Conservation (phyloP, 2,329 filamentous ascomycete genomes). For the Diaporthe aspalathi region DNA sequence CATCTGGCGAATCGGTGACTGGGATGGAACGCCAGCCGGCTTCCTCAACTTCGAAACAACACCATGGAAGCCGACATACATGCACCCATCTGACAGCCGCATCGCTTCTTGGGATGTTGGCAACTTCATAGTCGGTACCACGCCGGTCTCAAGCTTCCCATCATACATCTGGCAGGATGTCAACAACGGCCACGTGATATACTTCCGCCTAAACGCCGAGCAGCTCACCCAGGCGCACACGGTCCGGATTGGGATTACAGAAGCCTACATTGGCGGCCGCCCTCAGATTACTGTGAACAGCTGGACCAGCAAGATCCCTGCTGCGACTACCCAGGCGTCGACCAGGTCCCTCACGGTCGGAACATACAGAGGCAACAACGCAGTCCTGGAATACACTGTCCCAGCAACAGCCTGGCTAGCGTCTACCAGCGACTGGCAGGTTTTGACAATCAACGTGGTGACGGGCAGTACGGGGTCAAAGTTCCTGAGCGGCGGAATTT, state of each 20-base stretch:
- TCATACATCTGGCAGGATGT: slow-evolving; percentile 56
- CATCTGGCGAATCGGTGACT: slow-evolving; percentile 52
- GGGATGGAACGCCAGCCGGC: slow-evolving; percentile 50
- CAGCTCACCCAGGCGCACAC: slow-evolving; percentile 46
- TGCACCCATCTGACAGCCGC: slow-evolving; percentile 52
- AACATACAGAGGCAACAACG: slow-evolving; percentile 49
- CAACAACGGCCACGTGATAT: slow-evolving; percentile 55
- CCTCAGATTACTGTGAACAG: slow-evolving; percentile 48
- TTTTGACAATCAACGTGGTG: slow-evolving; percentile 46
- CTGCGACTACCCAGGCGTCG: slow-evolving; percentile 46
- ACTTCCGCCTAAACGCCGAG: slow-evolving; percentile 50
- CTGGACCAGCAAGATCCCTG: slow-evolving; percentile 45
- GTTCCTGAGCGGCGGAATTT: slow-evolving; percentile 47
- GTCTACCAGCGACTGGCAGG: slow-evolving; percentile 46
- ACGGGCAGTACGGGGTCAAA: slow-evolving; percentile 45
- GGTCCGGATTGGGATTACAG: slow-evolving; percentile 48
- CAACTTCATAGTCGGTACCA: slow-evolving; percentile 52
- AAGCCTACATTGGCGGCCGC: slow-evolving; percentile 48
- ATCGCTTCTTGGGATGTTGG: slow-evolving; percentile 47
- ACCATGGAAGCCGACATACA: slow-evolving; percentile 55
- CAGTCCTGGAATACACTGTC: slow-evolving; percentile 45
- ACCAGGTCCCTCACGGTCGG: slow-evolving; percentile 49
- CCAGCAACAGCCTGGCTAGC: slow-evolving; percentile 45
- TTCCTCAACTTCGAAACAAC: slow-evolving; percentile 52
- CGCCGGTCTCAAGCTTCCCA: slow-evolving; percentile 50